These are phyloP conservation scores for Glycyrrhiza uralensis DNA, from an alignment of 306 rosid genomes.

Conservation along the genomic window DNA sequence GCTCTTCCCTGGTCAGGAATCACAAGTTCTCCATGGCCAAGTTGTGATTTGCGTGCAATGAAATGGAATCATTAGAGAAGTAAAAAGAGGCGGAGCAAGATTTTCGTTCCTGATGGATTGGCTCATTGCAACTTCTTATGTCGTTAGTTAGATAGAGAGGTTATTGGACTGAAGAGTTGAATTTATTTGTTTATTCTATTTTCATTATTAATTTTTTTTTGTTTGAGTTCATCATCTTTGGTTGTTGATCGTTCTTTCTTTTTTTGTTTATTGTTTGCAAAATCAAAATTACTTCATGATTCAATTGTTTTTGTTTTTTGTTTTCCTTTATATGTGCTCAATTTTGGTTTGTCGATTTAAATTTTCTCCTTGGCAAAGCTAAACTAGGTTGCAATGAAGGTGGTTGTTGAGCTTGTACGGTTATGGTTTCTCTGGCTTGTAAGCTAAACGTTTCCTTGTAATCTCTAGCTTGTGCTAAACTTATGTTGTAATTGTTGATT, in stretches of 20 bases:
- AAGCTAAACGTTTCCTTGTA: no score
- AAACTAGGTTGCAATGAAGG: constrained; percentile 95
- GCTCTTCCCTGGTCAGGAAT: no score
- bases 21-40: no score
- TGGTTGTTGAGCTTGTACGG: constrained; percentile 99
- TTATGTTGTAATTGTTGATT: no score
- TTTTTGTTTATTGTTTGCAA: neutral
- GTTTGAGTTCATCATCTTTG: neutral
- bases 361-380: constrained; percentile 16
- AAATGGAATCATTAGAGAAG: no score
- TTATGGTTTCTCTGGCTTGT: constrained; percentile 95
- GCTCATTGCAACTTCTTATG: neutral
- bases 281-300: neutral
- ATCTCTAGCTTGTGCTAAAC: no score
- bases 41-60: no score
- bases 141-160: neutral
- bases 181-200: neutral
- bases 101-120: no score
- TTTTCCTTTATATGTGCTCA: neutral
- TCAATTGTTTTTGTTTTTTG: neutral
- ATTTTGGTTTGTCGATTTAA: constrained; percentile 17
- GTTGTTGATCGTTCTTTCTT: neutral
- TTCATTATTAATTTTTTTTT: neutral
- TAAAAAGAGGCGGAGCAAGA: no score
- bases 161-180: neutral